These are phyloP conservation scores for Marasmius sp. DNA, from an alignment of 1,284 basidiomycete genomes.

Conservation along the genomic window DNA sequence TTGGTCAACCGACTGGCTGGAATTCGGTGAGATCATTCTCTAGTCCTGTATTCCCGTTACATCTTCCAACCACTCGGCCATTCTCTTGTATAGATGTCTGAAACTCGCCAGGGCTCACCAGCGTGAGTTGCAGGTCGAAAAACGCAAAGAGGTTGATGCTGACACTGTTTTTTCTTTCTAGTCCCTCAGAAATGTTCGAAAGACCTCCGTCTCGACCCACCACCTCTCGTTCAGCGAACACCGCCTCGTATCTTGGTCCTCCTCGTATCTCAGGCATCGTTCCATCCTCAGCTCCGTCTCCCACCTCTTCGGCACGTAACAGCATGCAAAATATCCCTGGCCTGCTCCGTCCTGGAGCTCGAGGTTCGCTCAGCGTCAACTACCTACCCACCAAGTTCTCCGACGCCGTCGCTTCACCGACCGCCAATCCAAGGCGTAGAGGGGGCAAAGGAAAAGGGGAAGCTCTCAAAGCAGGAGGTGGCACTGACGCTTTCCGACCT, in stretches of 20 bases:
- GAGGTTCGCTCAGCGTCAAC: conserved; percentile 50
- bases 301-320: background rate
- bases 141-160: background rate
- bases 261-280: background rate
- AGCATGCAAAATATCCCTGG: background rate
- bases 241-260: background rate
- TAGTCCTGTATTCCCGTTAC: background rate
- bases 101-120: background rate
- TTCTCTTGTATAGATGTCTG: background rate
- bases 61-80: background rate
- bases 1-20: background rate
- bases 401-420: conserved; percentile 32
- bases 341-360: background rate
- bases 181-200: background rate
- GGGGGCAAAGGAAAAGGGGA: conserved; percentile 32
- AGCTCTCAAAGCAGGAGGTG: conserved; percentile 57
- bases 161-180: background rate
- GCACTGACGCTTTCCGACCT: conserved; percentile 58
- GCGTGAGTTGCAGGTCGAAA: background rate
- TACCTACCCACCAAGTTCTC: conserved; percentile 71
- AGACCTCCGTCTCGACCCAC: background rate
- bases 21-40: background rate
- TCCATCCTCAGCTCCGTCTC: background rate
- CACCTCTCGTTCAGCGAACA: background rate
- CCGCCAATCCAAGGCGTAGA: conserved; percentile 26